Base-by-base conservation (phyloP, 106 monocot species). In the Agapanthus africanus region DNA sequence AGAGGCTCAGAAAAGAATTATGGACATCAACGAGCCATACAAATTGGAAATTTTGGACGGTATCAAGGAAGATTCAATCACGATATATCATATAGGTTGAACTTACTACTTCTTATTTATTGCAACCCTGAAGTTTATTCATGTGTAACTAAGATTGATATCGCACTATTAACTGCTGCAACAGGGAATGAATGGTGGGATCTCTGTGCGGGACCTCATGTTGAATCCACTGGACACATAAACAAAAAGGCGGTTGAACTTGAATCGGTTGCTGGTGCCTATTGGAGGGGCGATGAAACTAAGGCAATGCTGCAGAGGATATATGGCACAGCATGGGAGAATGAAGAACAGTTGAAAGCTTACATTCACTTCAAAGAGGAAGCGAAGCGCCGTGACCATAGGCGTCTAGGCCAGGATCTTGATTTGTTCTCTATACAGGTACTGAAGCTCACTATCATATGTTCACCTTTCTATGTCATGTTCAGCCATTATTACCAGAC, bases 371-470 rank as follows among this genome's bases (percentile, higher is more conserved):
- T 88, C 16, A 95, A 95, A 68, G 91, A 91, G 68, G 95, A 95
- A 74, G 95, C 95, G 28, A 91, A 95, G 70, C 85, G 95, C 27
- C 85, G 95, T 30, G 95, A 95, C 78, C 95, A 95, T 78, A 83
- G 95, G 59, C 88, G 88, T 21, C 63, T 95, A 16, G 95, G 95
- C 67, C 91, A 88, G 67, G 95, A 95, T 72, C 95, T 95, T 74
- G 95, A 95, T 80, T 75, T 95, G 34, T 95, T 95, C 74, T 95
- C 95, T 33, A 86, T 95, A 74, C 95, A 95, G 91, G 95, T 91
- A 40, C n/a, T 49, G 33, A 80, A 75, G 18, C 32, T 32, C 64
- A 63, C 13, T 63, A 15, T 33, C 41, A 30, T 9, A 41, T 40
- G 19, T 44, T 46, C 19, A 67, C 31, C 28, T 38, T 70, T 35